Evolutionary conservation across 202 grass and related monocot genomes (phyloP).

Genomic region (Saccharum hybrid): DNA sequence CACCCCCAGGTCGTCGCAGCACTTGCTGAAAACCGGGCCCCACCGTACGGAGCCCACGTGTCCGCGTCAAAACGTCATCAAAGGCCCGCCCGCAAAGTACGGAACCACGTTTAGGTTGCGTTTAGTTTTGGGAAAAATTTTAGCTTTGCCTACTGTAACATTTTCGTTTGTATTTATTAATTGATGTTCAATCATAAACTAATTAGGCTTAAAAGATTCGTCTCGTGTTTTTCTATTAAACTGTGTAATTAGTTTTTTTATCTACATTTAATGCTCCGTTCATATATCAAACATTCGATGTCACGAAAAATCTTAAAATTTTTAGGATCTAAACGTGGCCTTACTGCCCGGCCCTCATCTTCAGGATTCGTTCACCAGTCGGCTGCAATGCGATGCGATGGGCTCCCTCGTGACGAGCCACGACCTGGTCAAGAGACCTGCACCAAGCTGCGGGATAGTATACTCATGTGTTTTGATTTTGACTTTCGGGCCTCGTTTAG

Average conservation of each 20-base stretch:
- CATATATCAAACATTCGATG: too few relatives aligned
- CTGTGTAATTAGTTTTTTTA: too few relatives aligned
- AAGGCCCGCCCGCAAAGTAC: background rate
- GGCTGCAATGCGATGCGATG: background rate
- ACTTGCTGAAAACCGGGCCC: background rate
- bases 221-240: too few relatives aligned
- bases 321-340: too few relatives aligned
- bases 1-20: background rate
- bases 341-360: background rate
- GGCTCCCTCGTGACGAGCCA: background rate
- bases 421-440: background rate
- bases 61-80: fast-evolving
- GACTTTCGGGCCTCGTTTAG: background rate
- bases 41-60: constrained; percentile 32
- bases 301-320: too few relatives aligned
- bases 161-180: too few relatives aligned
- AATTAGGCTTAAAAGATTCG: too few relatives aligned
- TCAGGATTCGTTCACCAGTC: background rate
- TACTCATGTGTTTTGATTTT: background rate
- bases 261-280: too few relatives aligned
- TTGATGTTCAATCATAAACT: too few relatives aligned
- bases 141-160: too few relatives aligned
- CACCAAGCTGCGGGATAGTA: background rate
- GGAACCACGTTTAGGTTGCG: background rate
- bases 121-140: too few relatives aligned